A percentile compares a stretch with the other conserved stretches of the same genome.
phyloP scores from a whole-genome alignment of 371 early-diverging fungal genomes.

The Mycotypha africana region DNA sequence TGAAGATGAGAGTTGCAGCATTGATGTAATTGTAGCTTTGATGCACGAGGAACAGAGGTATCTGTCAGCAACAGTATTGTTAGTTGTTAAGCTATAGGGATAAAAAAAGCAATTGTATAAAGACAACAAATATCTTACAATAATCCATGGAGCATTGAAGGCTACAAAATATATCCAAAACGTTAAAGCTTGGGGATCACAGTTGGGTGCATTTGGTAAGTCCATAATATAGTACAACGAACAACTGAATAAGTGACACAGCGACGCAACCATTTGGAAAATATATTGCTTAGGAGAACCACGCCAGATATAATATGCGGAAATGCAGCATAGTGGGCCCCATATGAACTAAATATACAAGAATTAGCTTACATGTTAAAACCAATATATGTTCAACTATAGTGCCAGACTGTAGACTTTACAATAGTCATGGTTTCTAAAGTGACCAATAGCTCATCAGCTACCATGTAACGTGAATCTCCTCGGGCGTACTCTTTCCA shows the following conservation, averaged over 20 bases:
- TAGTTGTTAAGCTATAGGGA: no score
- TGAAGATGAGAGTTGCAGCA: no score
- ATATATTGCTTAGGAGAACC: conserved; percentile 62
- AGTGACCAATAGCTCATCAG: conserved; percentile 71
- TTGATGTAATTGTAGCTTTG: no score
- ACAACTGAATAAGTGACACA: conserved; percentile 33
- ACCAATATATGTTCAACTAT: no score
- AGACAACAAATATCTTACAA: no score
- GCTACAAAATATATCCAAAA: conserved; percentile 41
- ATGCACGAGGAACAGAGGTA: no score
- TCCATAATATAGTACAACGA: conserved; percentile 35
- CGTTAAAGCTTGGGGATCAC: conserved; percentile 34
- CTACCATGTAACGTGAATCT: conserved; percentile 82
- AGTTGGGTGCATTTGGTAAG: conserved; percentile 22
- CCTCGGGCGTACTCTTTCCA: conserved; percentile 92
- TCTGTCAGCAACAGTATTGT: no score
- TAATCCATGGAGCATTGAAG: conserved; percentile 41
- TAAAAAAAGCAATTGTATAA: no score
- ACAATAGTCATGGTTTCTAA: conserved; percentile 90
- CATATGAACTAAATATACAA: conserved; percentile 48
- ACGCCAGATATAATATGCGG: conserved; percentile 58
- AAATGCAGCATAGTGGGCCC: conserved; percentile 71
- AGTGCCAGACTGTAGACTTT: no score
- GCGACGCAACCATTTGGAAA: conserved; percentile 58
- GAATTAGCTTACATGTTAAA: no score